These are phyloP conservation scores for Coemansia sp. DNA, from an alignment of 192 early-diverging fungal species.

Conservation along the genomic window DNA sequence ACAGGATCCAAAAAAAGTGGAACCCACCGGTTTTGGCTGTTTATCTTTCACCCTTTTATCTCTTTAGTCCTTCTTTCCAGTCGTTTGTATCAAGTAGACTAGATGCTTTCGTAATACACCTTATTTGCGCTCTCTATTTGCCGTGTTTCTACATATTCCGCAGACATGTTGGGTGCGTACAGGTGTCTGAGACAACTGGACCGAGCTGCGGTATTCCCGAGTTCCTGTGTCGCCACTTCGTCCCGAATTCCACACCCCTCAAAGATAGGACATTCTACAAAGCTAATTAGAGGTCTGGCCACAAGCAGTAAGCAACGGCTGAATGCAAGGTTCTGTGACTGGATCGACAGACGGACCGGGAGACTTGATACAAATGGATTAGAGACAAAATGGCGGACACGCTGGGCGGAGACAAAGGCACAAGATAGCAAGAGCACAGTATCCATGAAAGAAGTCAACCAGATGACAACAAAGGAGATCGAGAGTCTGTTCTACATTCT, in stretches of 20 bases:
- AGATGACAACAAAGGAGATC: slow-evolving; percentile 29
- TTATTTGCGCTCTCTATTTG: background rate
- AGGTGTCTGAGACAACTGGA: background rate
- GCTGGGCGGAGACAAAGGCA: slow-evolving; percentile 40
- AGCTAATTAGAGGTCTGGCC: background rate
- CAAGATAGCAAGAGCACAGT: background rate
- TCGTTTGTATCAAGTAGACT: too few species aligned
- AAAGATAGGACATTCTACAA: too few species aligned
- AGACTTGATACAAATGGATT: slow-evolving; percentile 58
- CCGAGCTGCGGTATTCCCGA: background rate
- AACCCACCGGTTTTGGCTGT: too few species aligned
- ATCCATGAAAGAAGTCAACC: background rate
- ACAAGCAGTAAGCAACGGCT: slow-evolving; percentile 1
- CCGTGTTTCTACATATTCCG: background rate
- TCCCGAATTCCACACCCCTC: background rate
- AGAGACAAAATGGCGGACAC: slow-evolving; percentile 64
- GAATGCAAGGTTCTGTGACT: slow-evolving; percentile 26
- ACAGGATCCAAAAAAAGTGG: too few species aligned
- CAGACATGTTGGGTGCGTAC: background rate
- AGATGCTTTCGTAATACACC: too few species aligned
- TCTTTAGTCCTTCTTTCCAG: too few species aligned
- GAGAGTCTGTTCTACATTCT: slow-evolving; percentile 75
- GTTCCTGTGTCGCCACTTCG: background rate
- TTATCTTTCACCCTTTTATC: too few species aligned
- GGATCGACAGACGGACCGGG: slow-evolving; percentile 39